These are phyloP conservation scores for Linum lewisii DNA, from an alignment of 345 rosid species.

Conservation along the genomic window DNA sequence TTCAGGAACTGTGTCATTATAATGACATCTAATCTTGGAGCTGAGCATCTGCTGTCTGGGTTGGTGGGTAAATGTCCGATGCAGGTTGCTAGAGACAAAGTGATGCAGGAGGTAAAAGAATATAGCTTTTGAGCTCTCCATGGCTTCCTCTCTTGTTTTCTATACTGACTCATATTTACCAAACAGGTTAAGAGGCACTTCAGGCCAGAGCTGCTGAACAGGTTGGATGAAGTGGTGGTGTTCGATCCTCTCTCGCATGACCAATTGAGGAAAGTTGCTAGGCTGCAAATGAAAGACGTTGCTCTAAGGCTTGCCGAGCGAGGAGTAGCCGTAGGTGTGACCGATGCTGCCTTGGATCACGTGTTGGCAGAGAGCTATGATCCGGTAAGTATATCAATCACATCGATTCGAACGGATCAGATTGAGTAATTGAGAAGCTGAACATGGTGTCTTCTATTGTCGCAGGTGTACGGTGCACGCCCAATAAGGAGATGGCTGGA, in stretches of 20 bases:
- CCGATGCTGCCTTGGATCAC: slow-evolving; percentile 67
- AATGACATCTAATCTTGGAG: slow-evolving; percentile 94
- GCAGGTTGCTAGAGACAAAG: slow-evolving; percentile 74
- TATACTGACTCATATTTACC: neutral
- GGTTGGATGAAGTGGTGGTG: slow-evolving; percentile 84
- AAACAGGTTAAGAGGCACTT: slow-evolving; percentile 66
- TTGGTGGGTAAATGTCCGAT: slow-evolving; percentile 58
- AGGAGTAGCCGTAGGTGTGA: slow-evolving; percentile 78
- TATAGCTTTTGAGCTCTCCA: no score
- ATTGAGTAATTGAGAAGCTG: no score
- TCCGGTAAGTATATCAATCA: slow-evolving; percentile 49
- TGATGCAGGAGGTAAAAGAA: slow-evolving; percentile 58
- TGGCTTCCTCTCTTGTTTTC: neutral
- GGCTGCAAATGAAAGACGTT: slow-evolving; percentile 79
- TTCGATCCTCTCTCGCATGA: slow-evolving; percentile 91
- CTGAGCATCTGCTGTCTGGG: slow-evolving; percentile 72
- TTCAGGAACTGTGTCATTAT: slow-evolving; percentile 73
- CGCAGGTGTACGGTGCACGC: slow-evolving; percentile 79
- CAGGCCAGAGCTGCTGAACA: slow-evolving; percentile 72
- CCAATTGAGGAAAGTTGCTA: slow-evolving; percentile 68
- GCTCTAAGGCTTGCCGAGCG: slow-evolving; percentile 73
- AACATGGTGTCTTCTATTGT: neutral
- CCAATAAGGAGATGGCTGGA: slow-evolving; percentile 96
- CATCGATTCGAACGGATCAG: no score
- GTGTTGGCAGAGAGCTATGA: slow-evolving; percentile 68